Percentiles rank a stretch among this genome's conserved stretches.
phyloP scores from a whole-genome alignment of 352 stramenopile species.

The Globisporangium cylindrosporum region DNA sequence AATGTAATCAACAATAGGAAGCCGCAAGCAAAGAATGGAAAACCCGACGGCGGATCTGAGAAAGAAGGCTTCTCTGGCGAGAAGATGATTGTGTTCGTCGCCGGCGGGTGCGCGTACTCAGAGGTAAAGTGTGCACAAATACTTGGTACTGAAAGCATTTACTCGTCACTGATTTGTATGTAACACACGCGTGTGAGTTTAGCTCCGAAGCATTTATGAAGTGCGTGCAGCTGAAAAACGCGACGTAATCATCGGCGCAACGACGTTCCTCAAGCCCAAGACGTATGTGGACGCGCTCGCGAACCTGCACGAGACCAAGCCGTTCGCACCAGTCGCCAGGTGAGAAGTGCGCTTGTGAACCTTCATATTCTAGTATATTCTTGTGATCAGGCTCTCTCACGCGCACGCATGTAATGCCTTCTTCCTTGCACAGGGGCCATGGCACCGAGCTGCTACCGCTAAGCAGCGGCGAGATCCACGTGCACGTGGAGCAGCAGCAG shows the following conservation, averaged over 20 bases:
- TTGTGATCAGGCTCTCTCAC: too few relatives aligned
- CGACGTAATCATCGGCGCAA: constrained; percentile 68
- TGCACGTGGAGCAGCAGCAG: constrained; percentile 58
- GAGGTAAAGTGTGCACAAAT: constrained; percentile 59
- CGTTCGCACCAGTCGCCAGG: constrained; percentile 19
- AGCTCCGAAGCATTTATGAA: constrained; percentile 84
- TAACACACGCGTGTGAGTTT: neutral
- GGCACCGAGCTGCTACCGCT: constrained; percentile 54
- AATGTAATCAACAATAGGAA: constrained; percentile 26
- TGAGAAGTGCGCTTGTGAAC: constrained; percentile 3
- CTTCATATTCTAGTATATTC: too few relatives aligned
- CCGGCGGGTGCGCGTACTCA: constrained; percentile 92
- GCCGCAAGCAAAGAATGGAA: constrained; percentile 22
- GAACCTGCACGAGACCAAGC: constrained; percentile 58
- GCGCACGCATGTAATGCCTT: too few relatives aligned
- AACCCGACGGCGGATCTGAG: constrained; percentile 29
- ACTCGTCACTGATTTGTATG: neutral
- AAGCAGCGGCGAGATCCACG: constrained; percentile 62
- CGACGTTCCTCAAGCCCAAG: constrained; percentile 62
- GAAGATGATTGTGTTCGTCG: constrained; percentile 95
- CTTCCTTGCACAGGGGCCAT: constrained; percentile 14
- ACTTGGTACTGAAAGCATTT: neutral
- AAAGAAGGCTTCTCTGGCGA: constrained; percentile 66
- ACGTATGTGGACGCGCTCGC: constrained; percentile 57
- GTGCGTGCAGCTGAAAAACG: constrained; percentile 62